These are phyloP conservation scores for Mentha longifolia DNA, from an alignment of 257 asterid species.

Conservation along the genomic window DNA sequence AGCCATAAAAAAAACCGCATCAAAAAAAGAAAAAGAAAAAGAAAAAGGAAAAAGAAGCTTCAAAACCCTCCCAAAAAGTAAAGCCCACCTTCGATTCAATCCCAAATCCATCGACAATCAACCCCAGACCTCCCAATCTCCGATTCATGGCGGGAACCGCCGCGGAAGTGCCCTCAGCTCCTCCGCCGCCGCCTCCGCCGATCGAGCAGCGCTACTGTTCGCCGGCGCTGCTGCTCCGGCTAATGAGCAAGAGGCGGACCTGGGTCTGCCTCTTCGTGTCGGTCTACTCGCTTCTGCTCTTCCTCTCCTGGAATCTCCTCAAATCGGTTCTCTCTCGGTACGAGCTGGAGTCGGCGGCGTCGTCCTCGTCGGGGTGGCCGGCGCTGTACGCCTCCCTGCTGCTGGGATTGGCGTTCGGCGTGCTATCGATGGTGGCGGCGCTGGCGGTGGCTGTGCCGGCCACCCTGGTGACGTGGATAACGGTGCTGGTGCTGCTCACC, in stretches of 20 bases:
- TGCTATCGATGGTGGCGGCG: slow-evolving; percentile 84
- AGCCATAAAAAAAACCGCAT: neutral
- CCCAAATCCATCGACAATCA: neutral
- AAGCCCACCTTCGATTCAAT: slow-evolving; percentile 6
- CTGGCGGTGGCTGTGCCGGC: slow-evolving; percentile 91
- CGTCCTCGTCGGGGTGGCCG: slow-evolving; percentile 49
- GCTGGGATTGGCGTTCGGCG: slow-evolving; percentile 73
- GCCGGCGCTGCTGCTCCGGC: slow-evolving; percentile 41
- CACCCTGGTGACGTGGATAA: slow-evolving; percentile 83
- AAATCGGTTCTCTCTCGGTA: slow-evolving; percentile 67
- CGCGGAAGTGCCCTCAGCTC: neutral
- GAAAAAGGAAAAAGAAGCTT: neutral
- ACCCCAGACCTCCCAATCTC: too few relatives aligned
- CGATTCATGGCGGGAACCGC: too few relatives aligned
- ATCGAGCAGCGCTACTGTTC: neutral
- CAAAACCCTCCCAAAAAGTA: slow-evolving; percentile 30
- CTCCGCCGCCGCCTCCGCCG: neutral
- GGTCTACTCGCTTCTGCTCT: slow-evolving; percentile 67
- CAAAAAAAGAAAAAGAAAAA: neutral
- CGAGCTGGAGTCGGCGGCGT: slow-evolving; percentile 35
- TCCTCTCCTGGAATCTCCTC: slow-evolving; percentile 80
- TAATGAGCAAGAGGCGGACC: slow-evolving; percentile 78
- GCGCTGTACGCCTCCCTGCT: slow-evolving; percentile 73
- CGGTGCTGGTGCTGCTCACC: slow-evolving; percentile 75
- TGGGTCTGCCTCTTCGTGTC: slow-evolving; percentile 74